A percentile compares a stretch with the other conserved stretches of the same genome.
phyloP scores from a whole-genome alignment of 192 early-diverging fungal species.

The Linnemannia zychae region DNA sequence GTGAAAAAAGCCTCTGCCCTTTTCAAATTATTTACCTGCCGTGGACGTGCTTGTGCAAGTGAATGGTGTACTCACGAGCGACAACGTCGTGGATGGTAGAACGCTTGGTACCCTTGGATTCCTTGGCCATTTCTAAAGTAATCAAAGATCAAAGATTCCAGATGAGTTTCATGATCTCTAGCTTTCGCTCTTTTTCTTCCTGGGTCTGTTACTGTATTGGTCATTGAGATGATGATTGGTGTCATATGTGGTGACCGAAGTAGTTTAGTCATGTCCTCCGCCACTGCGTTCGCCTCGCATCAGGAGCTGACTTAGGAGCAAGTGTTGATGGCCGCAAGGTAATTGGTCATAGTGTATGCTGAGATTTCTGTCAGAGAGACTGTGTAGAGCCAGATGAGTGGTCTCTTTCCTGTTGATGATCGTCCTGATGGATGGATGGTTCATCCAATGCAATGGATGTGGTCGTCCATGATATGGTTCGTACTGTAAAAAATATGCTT shows the following conservation, averaged over 20 bases:
- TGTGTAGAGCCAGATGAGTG: background rate
- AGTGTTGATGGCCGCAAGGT: background rate
- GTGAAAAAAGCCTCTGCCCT: too few relatives aligned
- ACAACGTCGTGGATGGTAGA: slow-evolving; percentile 80
- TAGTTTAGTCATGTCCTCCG: too few relatives aligned
- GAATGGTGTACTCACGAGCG: slow-evolving; percentile 99
- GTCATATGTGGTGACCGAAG: too few relatives aligned
- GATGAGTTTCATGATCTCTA: background rate
- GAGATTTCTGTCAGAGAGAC: too few relatives aligned
- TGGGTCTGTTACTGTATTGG: background rate
- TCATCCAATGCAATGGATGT: background rate
- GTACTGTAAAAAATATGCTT: slow-evolving; percentile 14
- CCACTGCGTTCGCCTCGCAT: too few relatives aligned
- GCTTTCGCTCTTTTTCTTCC: background rate
- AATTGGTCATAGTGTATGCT: background rate
- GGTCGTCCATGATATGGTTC: background rate
- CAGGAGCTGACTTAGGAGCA: too few relatives aligned
- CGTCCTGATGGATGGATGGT: slow-evolving; percentile 4
- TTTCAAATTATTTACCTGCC: slow-evolving; percentile 66
- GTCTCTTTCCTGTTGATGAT: background rate
- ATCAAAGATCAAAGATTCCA: background rate
- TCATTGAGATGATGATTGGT: background rate
- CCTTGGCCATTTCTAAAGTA: slow-evolving; percentile 79
- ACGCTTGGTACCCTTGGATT: slow-evolving; percentile 80
- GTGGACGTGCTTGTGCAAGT: slow-evolving; percentile 96